Evolutionary conservation across 2,329 filamentous ascomycete species (phyloP).

Genomic region (Ophiostoma triangulosporum): DNA sequence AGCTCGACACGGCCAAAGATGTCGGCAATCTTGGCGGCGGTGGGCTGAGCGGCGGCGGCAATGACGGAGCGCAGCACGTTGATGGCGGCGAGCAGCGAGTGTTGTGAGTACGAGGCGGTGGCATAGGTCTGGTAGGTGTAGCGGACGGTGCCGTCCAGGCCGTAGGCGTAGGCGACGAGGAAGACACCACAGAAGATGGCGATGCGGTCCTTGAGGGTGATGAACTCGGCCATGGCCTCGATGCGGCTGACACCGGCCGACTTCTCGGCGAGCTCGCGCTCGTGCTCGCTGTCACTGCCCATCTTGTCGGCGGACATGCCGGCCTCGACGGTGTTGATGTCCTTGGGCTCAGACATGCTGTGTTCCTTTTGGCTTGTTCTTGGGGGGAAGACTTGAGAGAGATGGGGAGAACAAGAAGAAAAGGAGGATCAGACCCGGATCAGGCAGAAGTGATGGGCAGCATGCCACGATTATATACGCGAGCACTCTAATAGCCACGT

Average conservation of each 20-base stretch:
- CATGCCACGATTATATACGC: too few species aligned
- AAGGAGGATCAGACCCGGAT: too few species aligned
- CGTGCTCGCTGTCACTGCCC: not conserved
- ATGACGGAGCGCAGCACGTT: slow-evolving; percentile 26
- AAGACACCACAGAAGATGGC: slow-evolving; percentile 47
- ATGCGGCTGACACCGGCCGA: slow-evolving; percentile 45
- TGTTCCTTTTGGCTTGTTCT: not conserved
- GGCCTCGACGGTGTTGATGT: not conserved
- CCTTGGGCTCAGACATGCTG: not conserved
- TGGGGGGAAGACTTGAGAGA: not conserved
- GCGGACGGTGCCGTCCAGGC: slow-evolving; percentile 43
- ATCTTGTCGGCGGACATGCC: not conserved
- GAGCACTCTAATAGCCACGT: too few species aligned
- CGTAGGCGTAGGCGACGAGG: slow-evolving; percentile 50
- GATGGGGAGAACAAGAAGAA: not conserved
- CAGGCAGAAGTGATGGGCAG: too few species aligned
- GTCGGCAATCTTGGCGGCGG: slow-evolving; percentile 48
- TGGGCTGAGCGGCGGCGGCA: slow-evolving; percentile 22
- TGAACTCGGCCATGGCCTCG: slow-evolving; percentile 39
- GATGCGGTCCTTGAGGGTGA: slow-evolving; percentile 33
- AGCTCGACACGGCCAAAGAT: slow-evolving; percentile 49
- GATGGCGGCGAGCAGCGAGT: slow-evolving; percentile 44
- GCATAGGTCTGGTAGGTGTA: slow-evolving; percentile 42
- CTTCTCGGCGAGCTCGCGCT: slow-evolving; percentile 13
- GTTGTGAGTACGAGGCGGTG: slow-evolving; percentile 33